Percentiles rank a stretch among this genome's conserved stretches.
Evolutionary conservation across 495 filamentous ascomycete genomes (phyloP).

Genomic region (Diplogelasinospora grovesii): DNA sequence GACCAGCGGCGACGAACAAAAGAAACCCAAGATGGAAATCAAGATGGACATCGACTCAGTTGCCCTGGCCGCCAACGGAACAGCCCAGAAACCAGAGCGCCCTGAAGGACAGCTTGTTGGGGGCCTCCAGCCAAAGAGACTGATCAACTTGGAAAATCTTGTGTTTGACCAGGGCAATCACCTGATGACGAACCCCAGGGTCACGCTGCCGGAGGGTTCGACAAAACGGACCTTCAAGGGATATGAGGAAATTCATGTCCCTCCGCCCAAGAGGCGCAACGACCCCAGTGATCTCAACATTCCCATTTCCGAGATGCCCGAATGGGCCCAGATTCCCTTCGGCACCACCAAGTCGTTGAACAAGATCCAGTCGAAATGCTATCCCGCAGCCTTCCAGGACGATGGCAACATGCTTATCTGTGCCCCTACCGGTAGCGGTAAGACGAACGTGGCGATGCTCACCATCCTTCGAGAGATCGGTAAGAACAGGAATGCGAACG

Average conservation of each 20-base stretch:
- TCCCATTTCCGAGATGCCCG: constrained; percentile 78
- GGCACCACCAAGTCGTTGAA: constrained; percentile 73
- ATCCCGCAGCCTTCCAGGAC: constrained; percentile 81
- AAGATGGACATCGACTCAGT: constrained; percentile 93
- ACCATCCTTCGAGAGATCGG: constrained; percentile 94
- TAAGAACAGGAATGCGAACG: constrained; percentile 82
- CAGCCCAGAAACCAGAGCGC: constrained; percentile 31
- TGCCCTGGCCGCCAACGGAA: constrained; percentile 41
- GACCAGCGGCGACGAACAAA: constrained; percentile 47
- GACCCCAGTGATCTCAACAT: constrained; percentile 76
- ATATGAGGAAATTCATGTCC: constrained; percentile 97
- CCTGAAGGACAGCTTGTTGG: constrained; percentile 66
- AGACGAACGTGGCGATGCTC: constrained; percentile 98
- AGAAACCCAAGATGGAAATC: constrained; percentile 66
- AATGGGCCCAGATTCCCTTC: constrained; percentile 86
- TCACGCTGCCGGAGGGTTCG: constrained; percentile 90
- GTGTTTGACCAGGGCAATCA: constrained; percentile 98
- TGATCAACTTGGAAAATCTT: constrained; percentile 92
- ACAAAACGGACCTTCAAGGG: constrained; percentile 94
- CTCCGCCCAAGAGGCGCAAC: constrained; percentile 73
- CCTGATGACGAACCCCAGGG: constrained; percentile 95
- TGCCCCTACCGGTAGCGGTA: constrained; percentile 93
- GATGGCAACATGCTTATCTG: constrained; percentile 98
- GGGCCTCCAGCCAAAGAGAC: constrained; percentile 77
- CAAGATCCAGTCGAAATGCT: constrained; percentile 91